phyloP scores from a whole-genome alignment of 176 grass and related monocot genomes.

The Olyra latifolia region DNA sequence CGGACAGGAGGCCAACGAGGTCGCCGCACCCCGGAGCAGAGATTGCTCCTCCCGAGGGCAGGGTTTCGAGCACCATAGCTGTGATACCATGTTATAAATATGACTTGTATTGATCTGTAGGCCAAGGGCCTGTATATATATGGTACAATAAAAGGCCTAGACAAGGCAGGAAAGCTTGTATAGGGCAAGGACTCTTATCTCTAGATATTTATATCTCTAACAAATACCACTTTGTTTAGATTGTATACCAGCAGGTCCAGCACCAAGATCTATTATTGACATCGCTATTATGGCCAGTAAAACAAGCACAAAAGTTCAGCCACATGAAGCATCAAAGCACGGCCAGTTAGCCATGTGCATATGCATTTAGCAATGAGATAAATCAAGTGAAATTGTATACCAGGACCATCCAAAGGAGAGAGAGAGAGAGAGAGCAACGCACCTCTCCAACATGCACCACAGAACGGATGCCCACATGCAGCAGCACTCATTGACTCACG shows the following conservation, averaged over 20 bases:
- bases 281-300: not conserved
- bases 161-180: no score
- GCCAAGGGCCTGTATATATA: no score
- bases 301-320: not conserved
- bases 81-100: no score
- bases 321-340: not conserved
- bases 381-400: not conserved
- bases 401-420: not conserved
- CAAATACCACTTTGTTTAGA: not conserved
- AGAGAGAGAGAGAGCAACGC: slow-evolving; percentile 3
- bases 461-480: slow-evolving; percentile 97
- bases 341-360: not conserved
- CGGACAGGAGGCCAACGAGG: no score
- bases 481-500: slow-evolving; percentile 60
- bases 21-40: no score
- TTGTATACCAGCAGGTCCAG: not conserved
- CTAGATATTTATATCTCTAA: no score
- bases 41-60: no score
- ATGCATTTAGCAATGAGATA: not conserved
- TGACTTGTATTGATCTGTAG: no score
- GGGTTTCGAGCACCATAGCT: no score
- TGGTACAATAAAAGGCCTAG: no score
- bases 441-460: slow-evolving; percentile 94
- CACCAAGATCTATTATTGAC: not conserved
- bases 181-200: no score